Conservation (phyloP, 2,329 filamentous ascomycete species). For the Sordariomycetes sp. region DNA sequence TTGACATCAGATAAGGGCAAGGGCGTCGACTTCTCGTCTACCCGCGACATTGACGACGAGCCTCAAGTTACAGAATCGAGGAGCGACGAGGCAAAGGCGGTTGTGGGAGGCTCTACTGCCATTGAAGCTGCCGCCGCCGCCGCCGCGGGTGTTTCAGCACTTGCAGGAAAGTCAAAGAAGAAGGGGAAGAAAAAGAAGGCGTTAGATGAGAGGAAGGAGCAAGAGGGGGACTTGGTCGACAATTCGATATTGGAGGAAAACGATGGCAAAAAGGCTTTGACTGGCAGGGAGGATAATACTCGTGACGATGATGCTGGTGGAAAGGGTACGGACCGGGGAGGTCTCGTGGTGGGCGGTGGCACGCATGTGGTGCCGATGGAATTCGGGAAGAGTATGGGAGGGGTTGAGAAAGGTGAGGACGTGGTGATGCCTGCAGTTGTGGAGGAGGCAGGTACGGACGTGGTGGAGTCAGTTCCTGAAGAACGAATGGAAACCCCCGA, state of each 20-base stretch:
- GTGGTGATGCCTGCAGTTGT: slow-evolving; percentile 4
- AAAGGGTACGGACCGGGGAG: not conserved
- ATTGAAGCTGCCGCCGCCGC: slow-evolving; percentile 19
- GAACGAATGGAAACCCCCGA: not conserved
- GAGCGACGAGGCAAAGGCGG: slow-evolving; percentile 5
- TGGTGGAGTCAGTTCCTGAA: not conserved
- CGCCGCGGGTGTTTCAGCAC: slow-evolving; percentile 18
- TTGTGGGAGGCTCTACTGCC: slow-evolving; percentile 13
- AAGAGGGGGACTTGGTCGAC: slow-evolving; percentile 28
- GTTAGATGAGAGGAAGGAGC: slow-evolving; percentile 22
- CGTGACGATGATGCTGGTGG: not conserved
- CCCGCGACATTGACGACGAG: not conserved
- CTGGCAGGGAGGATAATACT: not conserved
- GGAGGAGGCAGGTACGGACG: slow-evolving; percentile 5
- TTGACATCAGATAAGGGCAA: not conserved
- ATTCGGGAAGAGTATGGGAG: not conserved
- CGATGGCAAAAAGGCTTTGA: not conserved
- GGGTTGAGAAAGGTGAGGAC: slow-evolving; percentile 6
- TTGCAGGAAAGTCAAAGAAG: slow-evolving; percentile 10
- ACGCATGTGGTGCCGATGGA: not conserved
- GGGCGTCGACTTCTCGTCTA: not conserved
- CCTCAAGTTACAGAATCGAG: not conserved
- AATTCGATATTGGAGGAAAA: slow-evolving; percentile 27
- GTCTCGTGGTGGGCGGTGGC: not conserved
- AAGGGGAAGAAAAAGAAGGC: slow-evolving; percentile 24